Percentiles rank a stretch among this genome's conserved stretches.
Conservation (phyloP, 2,329 filamentous ascomycete genomes). For the Pseudogymnoascus sp. region DNA sequence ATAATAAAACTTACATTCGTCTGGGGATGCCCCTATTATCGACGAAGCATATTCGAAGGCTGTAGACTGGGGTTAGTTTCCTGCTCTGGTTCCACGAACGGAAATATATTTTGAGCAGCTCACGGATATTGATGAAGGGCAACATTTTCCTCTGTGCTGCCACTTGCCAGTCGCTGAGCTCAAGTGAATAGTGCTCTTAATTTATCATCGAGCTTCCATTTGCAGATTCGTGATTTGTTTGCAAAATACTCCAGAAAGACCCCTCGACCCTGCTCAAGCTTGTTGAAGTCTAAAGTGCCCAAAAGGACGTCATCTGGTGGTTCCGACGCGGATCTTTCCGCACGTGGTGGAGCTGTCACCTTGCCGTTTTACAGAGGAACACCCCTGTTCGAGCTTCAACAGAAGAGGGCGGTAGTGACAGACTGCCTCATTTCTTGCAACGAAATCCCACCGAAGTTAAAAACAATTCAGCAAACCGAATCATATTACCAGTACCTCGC, state of each 20-base stretch:
- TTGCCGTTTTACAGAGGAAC: constrained; percentile 5
- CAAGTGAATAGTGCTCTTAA: not conserved
- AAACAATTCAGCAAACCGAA: not conserved
- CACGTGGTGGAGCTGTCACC: constrained; percentile 7
- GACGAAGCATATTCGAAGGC: constrained; percentile 53
- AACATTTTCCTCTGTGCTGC: constrained; percentile 39
- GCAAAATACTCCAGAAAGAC: not conserved
- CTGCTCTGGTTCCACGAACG: constrained; percentile 10
- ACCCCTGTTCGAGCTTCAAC: not conserved
- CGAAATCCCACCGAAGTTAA: not conserved
- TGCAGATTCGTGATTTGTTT: not conserved
- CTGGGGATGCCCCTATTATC: constrained; percentile 52
- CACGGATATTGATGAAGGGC: constrained; percentile 56
- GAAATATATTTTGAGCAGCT: constrained; percentile 18
- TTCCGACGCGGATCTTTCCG: constrained; percentile 3
- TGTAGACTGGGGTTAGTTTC: constrained; percentile 30
- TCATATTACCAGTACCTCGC: not conserved
- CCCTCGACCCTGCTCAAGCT: not conserved
- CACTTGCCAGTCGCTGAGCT: not conserved
- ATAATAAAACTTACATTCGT: constrained; percentile 45
- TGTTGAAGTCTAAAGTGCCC: constrained; percentile 1
- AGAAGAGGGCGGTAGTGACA: not conserved
- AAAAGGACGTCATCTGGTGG: constrained; percentile 2
- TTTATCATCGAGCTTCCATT: constrained; percentile 5
- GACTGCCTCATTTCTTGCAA: not conserved